phyloP scores from a whole-genome alignment of 2,329 filamentous ascomycete species.

The Zymoseptoria ardabiliae region DNA sequence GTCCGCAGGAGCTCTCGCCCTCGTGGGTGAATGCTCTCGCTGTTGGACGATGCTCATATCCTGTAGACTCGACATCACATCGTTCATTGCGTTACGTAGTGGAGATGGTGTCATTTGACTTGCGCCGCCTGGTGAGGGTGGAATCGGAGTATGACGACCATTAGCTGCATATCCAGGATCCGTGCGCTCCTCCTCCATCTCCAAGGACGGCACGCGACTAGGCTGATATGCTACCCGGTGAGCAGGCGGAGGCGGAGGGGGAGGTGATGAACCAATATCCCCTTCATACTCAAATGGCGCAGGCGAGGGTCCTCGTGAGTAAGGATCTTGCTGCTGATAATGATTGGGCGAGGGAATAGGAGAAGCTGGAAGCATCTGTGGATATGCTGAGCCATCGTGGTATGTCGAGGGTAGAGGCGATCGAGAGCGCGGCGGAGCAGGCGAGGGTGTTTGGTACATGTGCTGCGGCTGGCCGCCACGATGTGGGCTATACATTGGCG shows the following conservation, averaged over 20 bases:
- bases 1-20: conserved; percentile 53
- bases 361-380: conserved; percentile 22
- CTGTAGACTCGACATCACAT: conserved; percentile 90
- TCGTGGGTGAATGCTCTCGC: conserved; percentile 40
- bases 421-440: conserved; percentile 32
- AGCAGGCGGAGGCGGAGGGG: conserved; percentile 78
- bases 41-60: conserved; percentile 63
- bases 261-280: conserved; percentile 57
- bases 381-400: conserved; percentile 29
- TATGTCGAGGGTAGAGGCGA: conserved; percentile 37
- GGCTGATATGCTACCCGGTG: conserved; percentile 54
- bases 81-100: conserved; percentile 90
- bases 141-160: conserved; percentile 54
- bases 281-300: conserved; percentile 26
- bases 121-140: conserved; percentile 56
- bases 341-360: conserved; percentile 26
- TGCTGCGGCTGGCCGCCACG: conserved; percentile 24
- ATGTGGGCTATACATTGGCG: conserved; percentile 25
- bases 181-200: conserved; percentile 18
- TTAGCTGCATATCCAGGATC: conserved; percentile 42
- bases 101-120: conserved; percentile 69
- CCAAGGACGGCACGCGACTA: conserved; percentile 43
- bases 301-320: conserved; percentile 16
- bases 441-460: conserved; percentile 31
- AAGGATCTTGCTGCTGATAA: conserved; percentile 16